phyloP scores from a whole-genome alignment of 2,329 filamentous ascomycete species.

The Boeremia lycopersici region DNA sequence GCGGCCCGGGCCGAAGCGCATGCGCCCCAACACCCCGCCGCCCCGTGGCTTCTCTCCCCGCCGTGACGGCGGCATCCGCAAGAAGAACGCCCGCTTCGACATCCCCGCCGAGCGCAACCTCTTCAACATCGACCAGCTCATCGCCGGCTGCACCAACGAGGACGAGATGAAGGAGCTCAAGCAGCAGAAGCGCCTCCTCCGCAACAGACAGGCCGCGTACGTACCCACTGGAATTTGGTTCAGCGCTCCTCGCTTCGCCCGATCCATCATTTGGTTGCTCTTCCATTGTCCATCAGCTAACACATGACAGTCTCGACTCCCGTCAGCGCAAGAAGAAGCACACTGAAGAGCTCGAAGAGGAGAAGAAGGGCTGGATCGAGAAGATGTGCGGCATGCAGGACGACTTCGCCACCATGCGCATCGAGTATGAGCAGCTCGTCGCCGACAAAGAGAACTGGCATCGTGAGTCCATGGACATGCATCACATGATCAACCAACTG shows the following conservation, averaged over 20 bases:
- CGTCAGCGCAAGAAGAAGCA: conserved; percentile 98
- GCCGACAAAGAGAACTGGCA: conserved; percentile 69
- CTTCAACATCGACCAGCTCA: conserved; percentile 92
- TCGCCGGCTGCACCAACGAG: conserved; percentile 85
- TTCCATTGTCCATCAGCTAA: conserved; percentile 45
- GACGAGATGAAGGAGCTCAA: conserved; percentile 97
- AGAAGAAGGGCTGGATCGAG: conserved; percentile 89
- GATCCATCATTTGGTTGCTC: conserved; percentile 39
- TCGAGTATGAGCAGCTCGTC: conserved; percentile 60
- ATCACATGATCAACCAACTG: conserved; percentile 76
- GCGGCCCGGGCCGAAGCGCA: conserved; percentile 57
- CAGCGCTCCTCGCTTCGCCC: conserved; percentile 39
- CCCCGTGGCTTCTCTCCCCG: conserved; percentile 77
- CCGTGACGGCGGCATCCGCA: conserved; percentile 87
- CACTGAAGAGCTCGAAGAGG: conserved; percentile 93
- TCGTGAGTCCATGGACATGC: conserved; percentile 74
- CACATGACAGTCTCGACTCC: conserved; percentile 77
- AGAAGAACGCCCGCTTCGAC: conserved; percentile 98
- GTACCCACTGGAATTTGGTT: conserved; percentile 55
- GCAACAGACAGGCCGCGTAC: conserved; percentile 96
- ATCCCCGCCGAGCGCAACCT: conserved; percentile 94
- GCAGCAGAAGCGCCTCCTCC: conserved; percentile 92
- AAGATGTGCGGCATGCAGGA: conserved; percentile 81
- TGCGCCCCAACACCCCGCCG: conserved; percentile 69
- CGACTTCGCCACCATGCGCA: conserved; percentile 70